Base-by-base conservation (phyloP, 164 flowering plant genomes). In the Stephania japonica region DNA sequence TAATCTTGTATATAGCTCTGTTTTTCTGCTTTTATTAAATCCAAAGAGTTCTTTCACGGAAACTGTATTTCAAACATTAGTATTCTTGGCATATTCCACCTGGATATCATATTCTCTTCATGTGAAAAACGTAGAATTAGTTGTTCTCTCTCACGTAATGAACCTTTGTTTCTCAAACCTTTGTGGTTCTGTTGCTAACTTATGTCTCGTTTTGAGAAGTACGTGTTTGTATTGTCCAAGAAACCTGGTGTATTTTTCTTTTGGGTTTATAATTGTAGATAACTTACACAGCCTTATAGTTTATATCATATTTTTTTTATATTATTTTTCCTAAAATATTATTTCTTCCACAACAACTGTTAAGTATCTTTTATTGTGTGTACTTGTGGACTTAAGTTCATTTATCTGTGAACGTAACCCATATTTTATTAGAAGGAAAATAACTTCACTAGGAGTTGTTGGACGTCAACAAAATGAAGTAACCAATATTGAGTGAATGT, bases 401-500 rank as follows among this genome's bases (percentile, higher is more conserved):
- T 2, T 47, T 47, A 47, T 1, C 53, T 47, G 7, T 47, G 38
- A 32, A 0, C 38, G 2, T 32, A 32, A 32, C 38, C 38, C 2
- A 32, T 32, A 32, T 32, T 32, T 32, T 32, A 32, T 32, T 32
- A 32, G 4, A 32, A 32, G 38, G 38, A 32, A 32, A 32, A 47
- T 47, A 47, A 11, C 21, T 4, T 56, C 21, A 19, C 18, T 70
- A 13, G 5, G 19, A 32, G 38, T 32, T 32, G 38, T 44, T 9
- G 41, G 38, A 32, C 14, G 27, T 23, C 21, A 14, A 19, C 12
- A 10, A 13, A 69, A 47, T 73, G 65, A 69, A 42, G 23, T 12
- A 41, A 70, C 65, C 18, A 38, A 25, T 26, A 63, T 21, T 80
- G 62, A 25, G 12, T 42, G 42, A 69, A 53, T 67, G 7, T 65